These are phyloP conservation scores for Staphylotrichum tortipilum DNA, from an alignment of 495 filamentous ascomycete species.

Conservation along the genomic window DNA sequence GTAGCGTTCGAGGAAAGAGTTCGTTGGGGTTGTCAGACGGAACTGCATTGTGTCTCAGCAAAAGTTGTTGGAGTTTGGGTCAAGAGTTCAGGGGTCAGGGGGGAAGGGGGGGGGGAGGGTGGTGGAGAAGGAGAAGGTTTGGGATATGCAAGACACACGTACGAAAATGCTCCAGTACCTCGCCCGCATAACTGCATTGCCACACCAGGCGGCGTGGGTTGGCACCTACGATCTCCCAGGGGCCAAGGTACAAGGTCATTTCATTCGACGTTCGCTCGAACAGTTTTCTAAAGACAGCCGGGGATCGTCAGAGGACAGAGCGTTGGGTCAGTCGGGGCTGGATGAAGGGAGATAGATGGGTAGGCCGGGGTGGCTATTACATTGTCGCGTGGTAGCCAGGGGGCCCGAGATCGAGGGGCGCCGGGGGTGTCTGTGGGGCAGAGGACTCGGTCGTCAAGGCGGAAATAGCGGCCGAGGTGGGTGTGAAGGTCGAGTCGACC, in stretches of 20 bases:
- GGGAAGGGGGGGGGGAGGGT: too few relatives aligned
- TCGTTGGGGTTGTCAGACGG: slow-evolving; percentile 25
- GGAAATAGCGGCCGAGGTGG: slow-evolving; percentile 25
- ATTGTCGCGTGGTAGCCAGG: slow-evolving; percentile 32
- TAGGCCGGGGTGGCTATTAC: slow-evolving; percentile 15
- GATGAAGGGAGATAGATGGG: too few relatives aligned
- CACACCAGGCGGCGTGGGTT: slow-evolving; percentile 24
- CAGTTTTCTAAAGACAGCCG: slow-evolving; percentile 22
- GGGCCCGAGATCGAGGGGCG: slow-evolving; percentile 30
- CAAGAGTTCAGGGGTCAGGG: too few relatives aligned
- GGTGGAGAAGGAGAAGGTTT: too few relatives aligned
- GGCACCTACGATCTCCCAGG: slow-evolving; percentile 26
- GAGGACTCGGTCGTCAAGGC: slow-evolving; percentile 24
- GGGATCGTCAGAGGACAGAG: slow-evolving; percentile 11
- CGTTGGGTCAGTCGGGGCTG: slow-evolving; percentile 6
- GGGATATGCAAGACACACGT: too few relatives aligned
- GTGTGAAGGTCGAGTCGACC: slow-evolving; percentile 25
- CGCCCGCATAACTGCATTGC: slow-evolving; percentile 30
- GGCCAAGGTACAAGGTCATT: slow-evolving; percentile 29
- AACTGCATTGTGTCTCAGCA: slow-evolving; percentile 15
- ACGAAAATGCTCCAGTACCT: slow-evolving; percentile 31
- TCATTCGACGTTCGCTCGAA: slow-evolving; percentile 25
- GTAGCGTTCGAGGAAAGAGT: slow-evolving; percentile 25
- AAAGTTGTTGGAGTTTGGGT: neutral
- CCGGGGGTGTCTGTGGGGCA: slow-evolving; percentile 24